Conservation (phyloP, 208 protist species). For the Acanthamoeba triangularis region DNA sequence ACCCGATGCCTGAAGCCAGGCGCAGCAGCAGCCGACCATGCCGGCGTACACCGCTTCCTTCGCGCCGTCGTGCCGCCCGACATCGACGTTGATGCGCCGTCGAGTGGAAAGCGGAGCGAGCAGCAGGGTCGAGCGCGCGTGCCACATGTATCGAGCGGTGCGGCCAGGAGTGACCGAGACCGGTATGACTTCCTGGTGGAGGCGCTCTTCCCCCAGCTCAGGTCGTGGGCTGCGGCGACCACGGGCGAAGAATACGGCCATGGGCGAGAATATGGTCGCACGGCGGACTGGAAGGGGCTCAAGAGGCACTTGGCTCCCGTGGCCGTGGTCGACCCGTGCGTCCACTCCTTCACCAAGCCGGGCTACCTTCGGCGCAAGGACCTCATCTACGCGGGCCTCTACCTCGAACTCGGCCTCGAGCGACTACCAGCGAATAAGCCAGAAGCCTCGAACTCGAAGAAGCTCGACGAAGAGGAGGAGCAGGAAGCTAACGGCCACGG, state of each 20-base stretch:
- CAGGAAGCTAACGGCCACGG: not conserved
- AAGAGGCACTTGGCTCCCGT: not conserved
- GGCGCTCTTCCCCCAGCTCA: not conserved
- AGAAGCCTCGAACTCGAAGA: not conserved
- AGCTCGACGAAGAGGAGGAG: not conserved
- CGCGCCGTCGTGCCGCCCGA: not conserved
- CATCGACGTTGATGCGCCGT: not conserved
- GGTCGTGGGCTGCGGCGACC: not conserved
- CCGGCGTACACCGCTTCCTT: not conserved
- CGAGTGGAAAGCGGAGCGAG: not conserved
- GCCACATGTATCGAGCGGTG: not conserved
- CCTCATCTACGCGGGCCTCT: constrained; percentile 10
- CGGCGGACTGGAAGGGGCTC: not conserved
- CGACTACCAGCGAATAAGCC: not conserved
- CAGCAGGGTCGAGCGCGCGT: not conserved
- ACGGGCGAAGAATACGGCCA: not conserved
- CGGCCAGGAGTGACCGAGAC: not conserved
- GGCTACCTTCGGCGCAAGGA: constrained; percentile 24
- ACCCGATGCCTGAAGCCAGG: not conserved
- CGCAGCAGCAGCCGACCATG: not conserved
- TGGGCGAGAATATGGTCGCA: not conserved
- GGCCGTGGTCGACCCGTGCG: constrained; percentile 16
- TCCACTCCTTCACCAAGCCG: constrained; percentile 39
- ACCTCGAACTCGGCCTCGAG: constrained; percentile 11
- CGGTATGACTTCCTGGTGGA: not conserved